phyloP scores from a whole-genome alignment of 176 grass and related monocot species.

The Neostapfia colusana region DNA sequence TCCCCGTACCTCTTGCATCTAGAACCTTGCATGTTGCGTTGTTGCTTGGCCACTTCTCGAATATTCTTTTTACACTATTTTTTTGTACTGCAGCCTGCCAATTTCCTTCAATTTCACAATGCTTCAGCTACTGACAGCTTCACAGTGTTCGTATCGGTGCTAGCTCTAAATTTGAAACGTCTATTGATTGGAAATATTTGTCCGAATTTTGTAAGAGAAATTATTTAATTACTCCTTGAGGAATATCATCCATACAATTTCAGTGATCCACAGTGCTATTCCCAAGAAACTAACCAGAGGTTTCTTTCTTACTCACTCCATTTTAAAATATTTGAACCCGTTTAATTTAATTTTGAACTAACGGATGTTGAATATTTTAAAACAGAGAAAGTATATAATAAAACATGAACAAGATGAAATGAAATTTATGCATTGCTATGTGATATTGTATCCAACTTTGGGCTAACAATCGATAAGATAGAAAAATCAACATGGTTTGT shows the following conservation, averaged over 20 bases:
- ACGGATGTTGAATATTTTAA: too few species aligned
- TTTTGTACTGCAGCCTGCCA: background rate
- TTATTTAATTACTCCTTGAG: background rate
- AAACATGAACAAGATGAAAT: background rate
- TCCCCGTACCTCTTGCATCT: background rate
- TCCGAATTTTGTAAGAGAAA: background rate
- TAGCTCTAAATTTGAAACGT: background rate
- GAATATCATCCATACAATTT: background rate
- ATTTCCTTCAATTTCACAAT: background rate
- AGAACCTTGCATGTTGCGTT: background rate
- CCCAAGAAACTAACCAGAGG: too few species aligned
- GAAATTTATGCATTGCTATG: background rate
- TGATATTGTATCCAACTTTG: background rate
- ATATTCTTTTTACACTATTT: background rate
- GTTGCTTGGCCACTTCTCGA: slow-evolving; percentile 9
- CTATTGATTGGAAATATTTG: background rate
- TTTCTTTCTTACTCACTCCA: too few species aligned
- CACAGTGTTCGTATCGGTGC: background rate
- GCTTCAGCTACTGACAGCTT: background rate
- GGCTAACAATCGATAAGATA: background rate
- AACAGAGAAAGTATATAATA: too few species aligned
- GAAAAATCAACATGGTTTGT: background rate
- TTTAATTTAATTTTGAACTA: too few species aligned
- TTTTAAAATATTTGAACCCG: too few species aligned
- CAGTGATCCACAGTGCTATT: too few species aligned